Evolutionary conservation across 129 eudicot species (phyloP), one percentile per base, ranked within the genome.

Genomic region (Flaveria ramosissima): DNA sequence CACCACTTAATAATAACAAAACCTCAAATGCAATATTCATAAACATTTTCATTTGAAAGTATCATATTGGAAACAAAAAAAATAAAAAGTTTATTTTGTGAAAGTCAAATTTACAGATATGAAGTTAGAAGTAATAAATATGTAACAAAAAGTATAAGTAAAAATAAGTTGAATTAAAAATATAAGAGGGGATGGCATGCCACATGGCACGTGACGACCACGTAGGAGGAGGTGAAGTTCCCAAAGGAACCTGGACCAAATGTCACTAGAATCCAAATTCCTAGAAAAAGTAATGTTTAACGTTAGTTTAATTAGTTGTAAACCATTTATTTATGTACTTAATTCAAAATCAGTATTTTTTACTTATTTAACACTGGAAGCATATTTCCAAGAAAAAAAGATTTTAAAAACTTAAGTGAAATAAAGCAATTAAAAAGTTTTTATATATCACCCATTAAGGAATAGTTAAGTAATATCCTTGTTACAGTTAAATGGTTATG

Each of bases 221-320:
- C 82, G 82, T 76, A 76, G 66, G 74, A 76, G 66, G 80, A 76
- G 61, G 52, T 66, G 65, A 65, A 3, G 73, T 61, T 78, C 71
- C 82, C 82, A 61, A 78, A 76, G 64, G 77, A 78, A 60, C 82
- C 82, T 60, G 82, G 82, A 78, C 82, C 61, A 78, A 71, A 78
- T 78, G 82, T 48, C 77, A 78, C 48, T 71, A 78, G 55, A 78
- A 51, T 78, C 77, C 82, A 78, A 78, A 71, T 78, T 78, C 82
- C 82, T 7, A 78, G 52, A 61, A 48, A 78, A 78, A 71, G 72
- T 71, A 70, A 71, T 78, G 72, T 47, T 76, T 76, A 76, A 65
- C 74, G 67, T 66, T 76, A 30, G 80, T 76, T 76, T 70, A 78
- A 70, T 78, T 78, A 70, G 76, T 26, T 59, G 82, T 32, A 42